Evolutionary conservation across 2,329 filamentous ascomycete species (phyloP), one percentile per base, ranked within the genome.

Genomic region (Fusarium tricinctum): DNA sequence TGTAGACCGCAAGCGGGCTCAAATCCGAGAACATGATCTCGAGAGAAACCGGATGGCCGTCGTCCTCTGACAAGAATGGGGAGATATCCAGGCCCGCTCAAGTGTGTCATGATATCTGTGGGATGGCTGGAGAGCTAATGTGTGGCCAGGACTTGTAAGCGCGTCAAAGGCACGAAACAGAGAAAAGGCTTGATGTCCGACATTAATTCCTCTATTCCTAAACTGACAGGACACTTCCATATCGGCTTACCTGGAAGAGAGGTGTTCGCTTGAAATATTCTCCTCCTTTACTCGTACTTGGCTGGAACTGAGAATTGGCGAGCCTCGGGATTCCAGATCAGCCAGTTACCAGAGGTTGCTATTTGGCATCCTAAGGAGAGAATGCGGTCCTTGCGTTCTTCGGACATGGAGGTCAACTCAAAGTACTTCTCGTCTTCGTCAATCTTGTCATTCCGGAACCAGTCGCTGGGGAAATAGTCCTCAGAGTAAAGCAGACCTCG

Each of bases 361-460:
- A 90, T 80, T 8, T 77, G 80, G 45, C 82, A 80, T 0, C 83
- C 88, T 0, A 91, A 76, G 80, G 86, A 90, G 0, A 92, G 73
- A 0, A 90, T 84, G 0, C 90, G 81, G 52, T 88, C 86, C 33
- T 83, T 84, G 8, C 90, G 81, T n/a, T 85, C 80, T 17, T 84
- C 83, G 0, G 81, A 81, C 74, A 89, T 89, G 0, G 86, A 89
- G 0, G 87, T 78, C 0, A 86, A 77, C 71, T 92, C 90, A 45
- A 92, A 85, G 17, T 84, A 85, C 42, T 89, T 85, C 63, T 92
- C 89, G 13, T 91, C 88, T n/a, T 92, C 89, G 26, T 92, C 89
- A 7, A 89, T 82, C 59, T 85, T 84, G 2, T 84, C 83, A 10
- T 83, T 82, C 0, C 75, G 69, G 71, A 92, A 92, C 86, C 87